A percentile compares a stretch with the other conserved stretches of the same genome.
Evolutionary conservation across 2,329 filamentous ascomycete species (phyloP).

Genomic region (Aspergillus awamori): DNA sequence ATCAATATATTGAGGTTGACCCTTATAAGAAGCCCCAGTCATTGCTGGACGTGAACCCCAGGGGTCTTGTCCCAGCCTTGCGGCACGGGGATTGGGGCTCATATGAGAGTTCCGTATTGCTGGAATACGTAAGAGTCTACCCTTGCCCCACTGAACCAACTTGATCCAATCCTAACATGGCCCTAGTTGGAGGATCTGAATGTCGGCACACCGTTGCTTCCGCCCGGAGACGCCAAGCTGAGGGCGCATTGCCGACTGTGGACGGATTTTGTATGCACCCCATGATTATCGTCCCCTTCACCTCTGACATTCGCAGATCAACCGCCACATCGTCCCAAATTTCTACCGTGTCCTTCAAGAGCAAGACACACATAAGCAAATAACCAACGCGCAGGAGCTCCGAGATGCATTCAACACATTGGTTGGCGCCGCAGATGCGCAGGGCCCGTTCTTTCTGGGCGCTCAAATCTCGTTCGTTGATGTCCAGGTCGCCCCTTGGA

Average conservation of each 20-base stretch:
- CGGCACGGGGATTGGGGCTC: slow-evolving; percentile 79
- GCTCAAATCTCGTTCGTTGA: slow-evolving; percentile 66
- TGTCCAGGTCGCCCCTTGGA: slow-evolving; percentile 74
- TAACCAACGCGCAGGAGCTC: slow-evolving; percentile 62
- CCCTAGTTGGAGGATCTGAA: slow-evolving; percentile 72
- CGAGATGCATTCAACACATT: slow-evolving; percentile 66
- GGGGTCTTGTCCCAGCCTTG: slow-evolving; percentile 75
- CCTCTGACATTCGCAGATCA: slow-evolving; percentile 58
- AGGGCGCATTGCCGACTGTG: slow-evolving; percentile 77
- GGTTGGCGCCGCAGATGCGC: slow-evolving; percentile 58
- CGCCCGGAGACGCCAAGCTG: slow-evolving; percentile 64
- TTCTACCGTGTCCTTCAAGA: slow-evolving; percentile 76
- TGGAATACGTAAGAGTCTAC: slow-evolving; percentile 71
- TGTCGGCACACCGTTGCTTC: slow-evolving; percentile 63
- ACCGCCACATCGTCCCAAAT: slow-evolving; percentile 71
- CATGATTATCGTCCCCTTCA: slow-evolving; percentile 14
- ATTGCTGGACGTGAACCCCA: slow-evolving; percentile 74
- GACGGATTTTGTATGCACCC: slow-evolving; percentile 68
- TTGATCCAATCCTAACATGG: background rate
- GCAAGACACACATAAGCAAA: slow-evolving; percentile 62
- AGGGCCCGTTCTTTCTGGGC: slow-evolving; percentile 72
- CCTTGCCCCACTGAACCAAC: background rate
- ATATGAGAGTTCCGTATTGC: slow-evolving; percentile 77
- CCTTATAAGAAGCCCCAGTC: slow-evolving; percentile 73
- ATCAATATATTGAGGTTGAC: slow-evolving; percentile 86